A percentile compares a stretch with the other conserved stretches of the same genome.
These are phyloP conservation scores for Coleophoma crateriformis DNA, from an alignment of 2,329 filamentous ascomycete genomes.

Conservation along the genomic window DNA sequence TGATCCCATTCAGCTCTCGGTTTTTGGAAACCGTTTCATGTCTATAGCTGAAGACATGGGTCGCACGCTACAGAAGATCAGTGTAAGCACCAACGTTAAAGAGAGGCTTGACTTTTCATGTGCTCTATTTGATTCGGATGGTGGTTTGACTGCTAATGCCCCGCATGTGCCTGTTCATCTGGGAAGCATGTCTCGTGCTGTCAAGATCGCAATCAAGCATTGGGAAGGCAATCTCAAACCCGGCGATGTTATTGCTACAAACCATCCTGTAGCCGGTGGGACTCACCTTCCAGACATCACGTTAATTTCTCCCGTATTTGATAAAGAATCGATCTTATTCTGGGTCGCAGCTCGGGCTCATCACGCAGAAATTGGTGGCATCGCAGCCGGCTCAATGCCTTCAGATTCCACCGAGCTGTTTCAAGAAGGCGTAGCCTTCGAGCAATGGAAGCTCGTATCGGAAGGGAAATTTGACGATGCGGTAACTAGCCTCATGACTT, in stretches of 20 bases:
- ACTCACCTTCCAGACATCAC: conserved; percentile 83
- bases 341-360: conserved; percentile 73
- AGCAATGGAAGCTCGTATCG: conserved; percentile 62
- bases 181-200: conserved; percentile 26
- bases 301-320: conserved; percentile 73
- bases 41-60: conserved; percentile 82
- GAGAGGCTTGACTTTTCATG: conserved; percentile 79
- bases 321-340: conserved; percentile 65
- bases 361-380: conserved; percentile 79
- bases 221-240: conserved; percentile 70
- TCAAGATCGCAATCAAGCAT: conserved; percentile 66
- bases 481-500: conserved; percentile 25
- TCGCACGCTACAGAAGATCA: conserved; percentile 68
- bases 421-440: conserved; percentile 57
- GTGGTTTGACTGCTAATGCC: conserved; percentile 70
- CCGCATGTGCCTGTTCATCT: conserved; percentile 58
- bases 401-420: conserved; percentile 61
- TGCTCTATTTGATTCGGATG: conserved; percentile 68
- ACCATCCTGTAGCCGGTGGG: conserved; percentile 67
- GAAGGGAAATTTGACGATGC: conserved; percentile 72
- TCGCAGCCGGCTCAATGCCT: conserved; percentile 76
- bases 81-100: conserved; percentile 72
- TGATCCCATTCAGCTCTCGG: conserved; percentile 69
- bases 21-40: conserved; percentile 80
- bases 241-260: conserved; percentile 76